Evolutionary conservation across 2,329 filamentous ascomycete species (phyloP).

Genomic region (Coniella lustricola): DNA sequence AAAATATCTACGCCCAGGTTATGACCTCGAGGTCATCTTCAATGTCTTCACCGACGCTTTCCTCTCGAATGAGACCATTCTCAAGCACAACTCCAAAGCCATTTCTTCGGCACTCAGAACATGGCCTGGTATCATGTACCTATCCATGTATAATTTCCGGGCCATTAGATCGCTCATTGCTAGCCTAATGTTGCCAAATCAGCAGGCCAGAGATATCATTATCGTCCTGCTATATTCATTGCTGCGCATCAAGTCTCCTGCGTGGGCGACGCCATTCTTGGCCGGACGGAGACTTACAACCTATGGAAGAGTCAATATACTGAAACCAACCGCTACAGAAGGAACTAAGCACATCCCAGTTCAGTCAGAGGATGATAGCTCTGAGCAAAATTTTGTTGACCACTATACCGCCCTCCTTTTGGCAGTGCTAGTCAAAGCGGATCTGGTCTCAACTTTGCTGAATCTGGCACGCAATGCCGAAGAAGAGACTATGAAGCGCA

Average conservation of each 20-base stretch:
- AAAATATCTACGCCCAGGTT: constrained; percentile 77
- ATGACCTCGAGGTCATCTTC: constrained; percentile 83
- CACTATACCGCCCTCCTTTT: constrained; percentile 89
- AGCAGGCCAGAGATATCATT: constrained; percentile 62
- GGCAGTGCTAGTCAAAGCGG: constrained; percentile 76
- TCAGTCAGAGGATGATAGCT: constrained; percentile 57
- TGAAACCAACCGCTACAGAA: constrained; percentile 50
- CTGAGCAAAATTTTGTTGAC: constrained; percentile 78
- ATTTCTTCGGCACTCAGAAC: constrained; percentile 86
- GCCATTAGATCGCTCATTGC: constrained; percentile 71
- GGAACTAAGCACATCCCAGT: constrained; percentile 40
- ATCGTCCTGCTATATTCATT: constrained; percentile 77
- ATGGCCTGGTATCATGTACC: constrained; percentile 84
- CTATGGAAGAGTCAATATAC: constrained; percentile 85
- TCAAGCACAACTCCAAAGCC: constrained; percentile 88
- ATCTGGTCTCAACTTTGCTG: constrained; percentile 56
- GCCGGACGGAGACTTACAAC: constrained; percentile 89
- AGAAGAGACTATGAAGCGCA: constrained; percentile 68
- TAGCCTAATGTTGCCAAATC: constrained; percentile 53
- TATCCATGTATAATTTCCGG: constrained; percentile 83
- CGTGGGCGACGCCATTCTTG: constrained; percentile 93
- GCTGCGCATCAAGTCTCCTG: constrained; percentile 82
- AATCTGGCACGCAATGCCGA: constrained; percentile 62
- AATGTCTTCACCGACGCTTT: constrained; percentile 85
- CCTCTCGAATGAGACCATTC: constrained; percentile 47